Base-by-base conservation (phyloP, 495 filamentous ascomycete genomes). In the Tuber borchii region DNA sequence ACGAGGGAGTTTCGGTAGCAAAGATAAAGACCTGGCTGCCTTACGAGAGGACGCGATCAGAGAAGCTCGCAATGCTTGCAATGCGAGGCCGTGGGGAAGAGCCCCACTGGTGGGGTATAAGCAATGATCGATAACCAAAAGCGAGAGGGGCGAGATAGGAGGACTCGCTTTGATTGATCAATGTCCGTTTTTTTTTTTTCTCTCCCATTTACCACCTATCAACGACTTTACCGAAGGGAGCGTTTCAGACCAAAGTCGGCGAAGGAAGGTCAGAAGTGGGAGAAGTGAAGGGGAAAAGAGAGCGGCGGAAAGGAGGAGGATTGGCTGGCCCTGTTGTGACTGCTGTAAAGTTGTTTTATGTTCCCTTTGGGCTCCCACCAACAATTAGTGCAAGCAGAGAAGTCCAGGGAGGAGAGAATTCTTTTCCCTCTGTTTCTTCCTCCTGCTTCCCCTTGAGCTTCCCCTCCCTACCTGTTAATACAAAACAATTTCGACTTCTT, bases 11-110 rank as follows among this genome's bases (percentile, higher is more conserved):
- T n/a, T n/a, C n/a, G n/a, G n/a, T n/a, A n/a, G 71, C 42, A 81
- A 83, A 22, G 81, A 83, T 42, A 83, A 65, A 31, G 76, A 73
- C 26, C 81, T 73, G 71, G 80, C 74, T 26, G 81, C 71, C 43
- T 82, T 82, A 34, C 72, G 77, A 72, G 45, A 80, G 44, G 72
- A 74, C 31, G 75, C 45, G n/a, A 71, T 70, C 69, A 79, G 71
- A 42, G 77, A 71, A 45, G 76, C 70, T 37, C 77, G 80, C 74
- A 79, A 70, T 42, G 80, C 76, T 74, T 77, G 70, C 69, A 82
- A 73, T 69, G 81, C 77, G 72, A 82, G 68, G 56, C 81, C 74
- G 73, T 76, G 81, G 70, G 80, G 77, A 68, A 82, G 70, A 73
- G 80, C 71, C 72, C 79, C 75, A 44, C 75, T 74, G 71, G 73